Conservation (phyloP, 768 basidiomycete species). For the Podaxis sp. region DNA sequence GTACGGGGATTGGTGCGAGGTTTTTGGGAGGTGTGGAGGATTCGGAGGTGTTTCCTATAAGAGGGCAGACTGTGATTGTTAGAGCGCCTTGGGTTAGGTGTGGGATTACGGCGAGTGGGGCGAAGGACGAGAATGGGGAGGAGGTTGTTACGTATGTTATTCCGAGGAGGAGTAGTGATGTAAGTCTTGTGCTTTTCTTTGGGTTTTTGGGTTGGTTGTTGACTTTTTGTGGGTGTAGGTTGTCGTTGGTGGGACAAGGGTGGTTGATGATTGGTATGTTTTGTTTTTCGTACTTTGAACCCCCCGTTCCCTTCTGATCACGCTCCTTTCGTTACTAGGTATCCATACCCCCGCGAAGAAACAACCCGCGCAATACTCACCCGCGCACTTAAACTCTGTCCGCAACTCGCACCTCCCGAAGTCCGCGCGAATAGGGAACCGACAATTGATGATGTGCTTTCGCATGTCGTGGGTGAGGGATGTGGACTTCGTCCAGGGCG, state of each 20-base stretch:
- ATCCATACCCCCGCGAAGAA: conserved; percentile 60
- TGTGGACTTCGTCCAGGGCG: conserved; percentile 55
- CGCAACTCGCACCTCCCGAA: conserved; percentile 57
- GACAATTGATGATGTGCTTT: conserved; percentile 46
- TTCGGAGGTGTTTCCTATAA: conserved; percentile 65
- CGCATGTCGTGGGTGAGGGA: conserved; percentile 50
- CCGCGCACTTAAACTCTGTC: conserved; percentile 48
- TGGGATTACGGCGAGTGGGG: conserved; percentile 42
- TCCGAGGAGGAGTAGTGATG: conserved; percentile 57
- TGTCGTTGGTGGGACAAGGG: conserved; percentile 63
- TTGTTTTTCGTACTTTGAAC: not conserved
- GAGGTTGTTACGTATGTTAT: conserved; percentile 59
- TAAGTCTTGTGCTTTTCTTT: conserved; percentile 16
- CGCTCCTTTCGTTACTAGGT: conserved; percentile 36
- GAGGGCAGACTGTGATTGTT: conserved; percentile 83
- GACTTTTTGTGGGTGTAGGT: conserved; percentile 25
- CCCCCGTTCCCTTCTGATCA: not conserved
- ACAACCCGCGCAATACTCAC: conserved; percentile 59
- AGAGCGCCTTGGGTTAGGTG: conserved; percentile 65
- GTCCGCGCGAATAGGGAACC: conserved; percentile 44
- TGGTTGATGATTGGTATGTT: conserved; percentile 57
- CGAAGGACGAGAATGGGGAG: conserved; percentile 30
- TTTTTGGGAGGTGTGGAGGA: conserved; percentile 84
- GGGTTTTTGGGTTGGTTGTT: not conserved
- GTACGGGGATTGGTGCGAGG: conserved; percentile 71